Conservation (phyloP, 2,329 filamentous ascomycete genomes). For the Verticillium longisporum region DNA sequence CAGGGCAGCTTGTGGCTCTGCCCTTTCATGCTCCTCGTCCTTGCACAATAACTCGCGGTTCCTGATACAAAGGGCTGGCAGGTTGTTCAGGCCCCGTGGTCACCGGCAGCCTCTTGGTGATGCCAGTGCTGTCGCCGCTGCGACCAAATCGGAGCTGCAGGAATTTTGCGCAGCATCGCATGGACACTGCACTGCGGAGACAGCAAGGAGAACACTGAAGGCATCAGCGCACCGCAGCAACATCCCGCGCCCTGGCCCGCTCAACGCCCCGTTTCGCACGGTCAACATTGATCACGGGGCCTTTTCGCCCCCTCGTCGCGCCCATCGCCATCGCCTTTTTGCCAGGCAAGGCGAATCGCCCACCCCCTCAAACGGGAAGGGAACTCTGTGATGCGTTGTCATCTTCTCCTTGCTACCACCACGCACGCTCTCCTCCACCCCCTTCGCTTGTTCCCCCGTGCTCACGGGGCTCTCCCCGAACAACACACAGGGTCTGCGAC, state of each 20-base stretch:
- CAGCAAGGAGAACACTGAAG: neutral
- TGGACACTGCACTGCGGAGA: neutral
- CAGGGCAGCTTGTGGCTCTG: constrained; percentile 4
- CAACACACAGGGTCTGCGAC: constrained; percentile 1
- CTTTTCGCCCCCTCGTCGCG: neutral
- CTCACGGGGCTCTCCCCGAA: neutral
- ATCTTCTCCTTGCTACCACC: neutral
- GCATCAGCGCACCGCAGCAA: neutral
- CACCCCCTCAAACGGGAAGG: neutral
- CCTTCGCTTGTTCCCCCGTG: neutral
- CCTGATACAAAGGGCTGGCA: neutral
- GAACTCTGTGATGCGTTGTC: neutral
- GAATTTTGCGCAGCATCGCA: neutral
- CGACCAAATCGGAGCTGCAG: neutral
- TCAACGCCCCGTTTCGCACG: neutral
- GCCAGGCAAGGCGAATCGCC: neutral
- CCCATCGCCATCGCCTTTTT: neutral
- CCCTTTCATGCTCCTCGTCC: constrained; percentile 9
- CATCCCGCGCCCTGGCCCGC: neutral
- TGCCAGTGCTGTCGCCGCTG: neutral
- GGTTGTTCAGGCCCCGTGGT: neutral
- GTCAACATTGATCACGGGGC: neutral
- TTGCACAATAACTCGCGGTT: neutral
- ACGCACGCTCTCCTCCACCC: neutral
- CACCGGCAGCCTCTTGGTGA: neutral